Conservation (phyloP, 2,329 filamentous ascomycete genomes). For the Ceratocystis destructans region DNA sequence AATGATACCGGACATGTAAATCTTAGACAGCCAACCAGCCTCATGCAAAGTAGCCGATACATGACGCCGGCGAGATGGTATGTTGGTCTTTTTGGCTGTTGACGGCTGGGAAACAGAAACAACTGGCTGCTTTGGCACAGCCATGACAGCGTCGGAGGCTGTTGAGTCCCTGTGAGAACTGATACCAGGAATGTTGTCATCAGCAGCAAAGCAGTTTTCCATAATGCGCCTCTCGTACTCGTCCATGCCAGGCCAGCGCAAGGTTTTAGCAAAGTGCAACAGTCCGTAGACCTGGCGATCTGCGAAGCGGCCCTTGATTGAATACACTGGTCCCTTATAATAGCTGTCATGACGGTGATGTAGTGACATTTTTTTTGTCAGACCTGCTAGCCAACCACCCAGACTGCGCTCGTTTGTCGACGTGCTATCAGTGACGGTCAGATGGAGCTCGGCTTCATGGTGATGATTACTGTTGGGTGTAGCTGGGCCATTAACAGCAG, state of each 20-base stretch:
- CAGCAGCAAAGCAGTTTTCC: conserved; percentile 29
- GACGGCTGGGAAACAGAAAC: conserved; percentile 3
- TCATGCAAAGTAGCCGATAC: conserved; percentile 44
- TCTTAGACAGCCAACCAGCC: conserved; percentile 54
- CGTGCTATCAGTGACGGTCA: conserved; percentile 22
- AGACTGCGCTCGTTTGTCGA: conserved; percentile 15
- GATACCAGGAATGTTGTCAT: conserved; percentile 2
- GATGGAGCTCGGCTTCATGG: conserved; percentile 20
- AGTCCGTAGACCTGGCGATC: conserved; percentile 48
- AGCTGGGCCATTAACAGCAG: conserved; percentile 16
- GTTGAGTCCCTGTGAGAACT: neutral
- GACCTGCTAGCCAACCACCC: conserved; percentile 42
- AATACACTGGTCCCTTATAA: conserved; percentile 30
- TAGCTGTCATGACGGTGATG: conserved; percentile 24
- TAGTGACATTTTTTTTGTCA: conserved; percentile 40
- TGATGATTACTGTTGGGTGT: neutral
- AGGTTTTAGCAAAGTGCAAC: conserved; percentile 47
- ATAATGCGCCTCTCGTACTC: conserved; percentile 36
- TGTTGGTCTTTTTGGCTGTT: conserved; percentile 8
- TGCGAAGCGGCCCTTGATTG: conserved; percentile 41
- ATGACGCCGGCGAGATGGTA: conserved; percentile 35
- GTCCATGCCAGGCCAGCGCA: conserved; percentile 50
- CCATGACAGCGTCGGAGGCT: neutral
- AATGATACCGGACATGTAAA: conserved; percentile 51
- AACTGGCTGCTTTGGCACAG: conserved; percentile 1